Percentiles rank a stretch among this genome's conserved stretches.
Conservation (phyloP, 2,329 filamentous ascomycete species). For the Cercospora zeae-maydis region DNA sequence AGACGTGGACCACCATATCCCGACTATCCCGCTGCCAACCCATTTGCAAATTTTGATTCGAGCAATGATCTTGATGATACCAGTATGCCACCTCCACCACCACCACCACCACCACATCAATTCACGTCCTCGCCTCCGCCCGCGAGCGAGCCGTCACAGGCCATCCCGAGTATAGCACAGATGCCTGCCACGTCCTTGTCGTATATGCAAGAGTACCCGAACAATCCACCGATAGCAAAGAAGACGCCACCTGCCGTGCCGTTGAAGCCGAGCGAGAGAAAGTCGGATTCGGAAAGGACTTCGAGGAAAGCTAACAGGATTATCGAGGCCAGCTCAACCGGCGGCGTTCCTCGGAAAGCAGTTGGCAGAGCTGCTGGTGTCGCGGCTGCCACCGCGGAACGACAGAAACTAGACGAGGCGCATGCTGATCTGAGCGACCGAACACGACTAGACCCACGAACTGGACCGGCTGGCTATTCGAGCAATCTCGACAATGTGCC, state of each 20-base stretch:
- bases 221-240: conserved; percentile 34
- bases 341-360: conserved; percentile 36
- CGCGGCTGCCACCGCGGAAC: conserved; percentile 33
- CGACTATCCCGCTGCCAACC: conserved; percentile 29
- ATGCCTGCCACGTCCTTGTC: conserved; percentile 28
- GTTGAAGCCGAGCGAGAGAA: conserved; percentile 21
- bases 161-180: conserved; percentile 9
- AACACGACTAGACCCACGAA: conserved; percentile 13
- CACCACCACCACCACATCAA: conserved; percentile 28
- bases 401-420: conserved; percentile 34
- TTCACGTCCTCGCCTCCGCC: conserved; percentile 14
- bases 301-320: conserved; percentile 25
- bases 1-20: conserved; percentile 31
- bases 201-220: conserved; percentile 52
- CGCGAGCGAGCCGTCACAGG: conserved; percentile 2
- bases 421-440: conserved; percentile 23
- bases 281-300: conserved; percentile 25
- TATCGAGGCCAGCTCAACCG: conserved; percentile 22
- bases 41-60: conserved; percentile 28
- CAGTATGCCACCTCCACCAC: conserved; percentile 26
- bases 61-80: conserved; percentile 29
- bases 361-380: conserved; percentile 34
- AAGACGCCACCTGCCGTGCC: conserved; percentile 30
- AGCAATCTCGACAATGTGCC: conserved; percentile 22
- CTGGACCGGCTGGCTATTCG: conserved; percentile 13